Base-by-base conservation (phyloP, 805 yeast genomes). In the Wickerhamiella kazuoi region DNA sequence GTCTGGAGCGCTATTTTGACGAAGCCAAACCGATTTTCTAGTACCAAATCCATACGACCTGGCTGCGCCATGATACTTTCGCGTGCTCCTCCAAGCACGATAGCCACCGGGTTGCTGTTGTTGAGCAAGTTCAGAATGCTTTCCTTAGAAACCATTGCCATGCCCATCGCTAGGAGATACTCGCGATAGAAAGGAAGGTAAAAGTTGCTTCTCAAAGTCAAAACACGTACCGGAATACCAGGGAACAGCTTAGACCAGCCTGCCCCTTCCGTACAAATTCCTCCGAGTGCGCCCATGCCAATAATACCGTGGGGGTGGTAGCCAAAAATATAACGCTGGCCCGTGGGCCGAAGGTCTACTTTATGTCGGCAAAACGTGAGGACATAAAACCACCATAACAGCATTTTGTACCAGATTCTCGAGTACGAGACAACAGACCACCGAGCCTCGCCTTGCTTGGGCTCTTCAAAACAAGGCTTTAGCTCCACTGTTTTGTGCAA, bases 231-330 rank as follows among this genome's bases (percentile, higher is more conserved):
- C 4, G 74, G 72, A n/a, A 90, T 72, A 0, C 94, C 94, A 0
- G 97, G 95, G 46, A 87, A 82, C 11, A 71, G 46, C 17, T 67
- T 57, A 17, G 71, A 62, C 67, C 79, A 77, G 19, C 71, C 67
- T 3, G 83, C 75, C 18, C 93, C 87, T 44, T 86, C 84, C 3
- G 93, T 80, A 0, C 78, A 83, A 45, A 86, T 63, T 0, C 77
- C 75, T 1, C 94, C 94, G 55, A 86, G 75, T 1, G 78, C 86
- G 2, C 96, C 95, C 69, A 86, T 68, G 1, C 94, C 80, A 11
- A 86, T 84, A 14, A 87, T 86, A 0, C 98, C 98, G 56, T 90
- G 98, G 0, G 98, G 98, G 57, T 86, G 96, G 52, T 82, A 77
- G 0, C 95, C 93, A 59, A 87, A 87, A 2, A 87, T 72, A 56